Evolutionary conservation across 2,329 filamentous ascomycete species (phyloP).

Genomic region (Trichoderma sp.): DNA sequence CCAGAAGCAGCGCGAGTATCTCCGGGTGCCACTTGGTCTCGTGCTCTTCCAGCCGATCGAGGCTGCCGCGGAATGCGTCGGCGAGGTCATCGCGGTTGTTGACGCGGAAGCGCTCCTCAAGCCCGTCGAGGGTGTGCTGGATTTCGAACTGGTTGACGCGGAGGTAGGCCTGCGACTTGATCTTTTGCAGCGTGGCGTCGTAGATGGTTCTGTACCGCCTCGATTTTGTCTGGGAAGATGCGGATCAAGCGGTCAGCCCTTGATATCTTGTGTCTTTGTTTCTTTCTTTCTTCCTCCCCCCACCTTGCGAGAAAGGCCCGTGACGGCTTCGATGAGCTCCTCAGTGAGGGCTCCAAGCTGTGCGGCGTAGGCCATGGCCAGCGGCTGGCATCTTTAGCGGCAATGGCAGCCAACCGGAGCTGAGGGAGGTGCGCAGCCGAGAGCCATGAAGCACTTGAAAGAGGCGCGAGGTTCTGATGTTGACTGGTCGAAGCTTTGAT

Average conservation of each 20-base stretch:
- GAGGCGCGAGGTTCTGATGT: not conserved
- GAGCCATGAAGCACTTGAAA: not conserved
- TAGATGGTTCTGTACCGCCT: conserved; percentile 49
- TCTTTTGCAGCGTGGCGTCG: conserved; percentile 53
- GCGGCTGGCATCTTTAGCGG: conserved; percentile 22
- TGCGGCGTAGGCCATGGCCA: conserved; percentile 69
- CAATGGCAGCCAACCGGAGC: conserved; percentile 9
- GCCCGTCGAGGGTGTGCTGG: conserved; percentile 63
- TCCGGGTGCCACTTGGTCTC: conserved; percentile 73
- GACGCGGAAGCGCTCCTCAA: conserved; percentile 85
- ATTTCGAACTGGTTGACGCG: conserved; percentile 79
- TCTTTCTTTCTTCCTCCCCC: conserved; percentile 31
- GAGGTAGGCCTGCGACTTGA: conserved; percentile 59
- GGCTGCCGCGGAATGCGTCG: conserved; percentile 63
- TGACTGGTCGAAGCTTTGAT: not conserved
- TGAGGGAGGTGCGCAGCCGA: not conserved
- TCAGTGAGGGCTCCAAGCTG: conserved; percentile 66
- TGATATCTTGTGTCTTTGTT: conserved; percentile 5
- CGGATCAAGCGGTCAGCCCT: conserved; percentile 19
- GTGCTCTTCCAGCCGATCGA: conserved; percentile 60
- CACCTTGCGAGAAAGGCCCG: conserved; percentile 58
- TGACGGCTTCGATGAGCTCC: conserved; percentile 68
- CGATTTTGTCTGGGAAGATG: conserved; percentile 33
- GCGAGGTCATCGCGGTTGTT: conserved; percentile 78
- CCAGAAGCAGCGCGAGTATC: conserved; percentile 73